Evolutionary conservation across 75 land plant species (phyloP), one percentile per base, ranked within the genome.

Genomic region (Sequoiadendron giganteum): DNA sequence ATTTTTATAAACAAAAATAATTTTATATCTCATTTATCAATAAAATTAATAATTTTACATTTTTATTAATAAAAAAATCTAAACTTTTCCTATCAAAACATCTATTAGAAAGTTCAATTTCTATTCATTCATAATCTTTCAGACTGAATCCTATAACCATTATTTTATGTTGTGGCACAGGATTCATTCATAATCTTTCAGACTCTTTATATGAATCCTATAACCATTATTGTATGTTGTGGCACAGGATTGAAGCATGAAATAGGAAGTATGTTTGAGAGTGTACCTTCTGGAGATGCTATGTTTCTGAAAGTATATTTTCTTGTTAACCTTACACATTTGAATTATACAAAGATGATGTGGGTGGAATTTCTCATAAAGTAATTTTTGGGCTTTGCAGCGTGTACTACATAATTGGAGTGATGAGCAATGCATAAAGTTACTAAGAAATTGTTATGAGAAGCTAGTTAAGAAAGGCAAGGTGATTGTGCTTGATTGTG

Each of bases 351-450:
- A 10, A 8, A 72, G 30, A 72, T 28, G 10, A 72, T 28, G 36
- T 72, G 10, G 36, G 9, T 30, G 39, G 0, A 75, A 10, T 75
- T 34, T 34, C 13, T 75, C 9, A 34, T 30, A 0, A 32, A 11
- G 15, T 32, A 0, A 0, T 75, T 75, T 34, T 34, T 32, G 32
- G 2, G 5, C 5, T 55, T 83, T 89, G 89, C 87, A 95, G 95
- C 94, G 94, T 94, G 92, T 95, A 80, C 88, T 91, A 15, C 96
- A 94, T 87, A 92, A 92, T 49, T 93, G 95, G 95, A 93, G 93
- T 49, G 96, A 95, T 58, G 93, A 92, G 40, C 88, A 91, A 68
- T 93, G 93, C 86, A 32, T 87, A 85, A 93, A 92, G 86, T 49
- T 94, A 49, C 58, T 93, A 89, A 94, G 85, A 89, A 94, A 93